A percentile compares a stretch with the other conserved stretches of the same genome.
Evolutionary conservation across 345 rosid genomes (phyloP).

Genomic region (Populus euphratica): DNA sequence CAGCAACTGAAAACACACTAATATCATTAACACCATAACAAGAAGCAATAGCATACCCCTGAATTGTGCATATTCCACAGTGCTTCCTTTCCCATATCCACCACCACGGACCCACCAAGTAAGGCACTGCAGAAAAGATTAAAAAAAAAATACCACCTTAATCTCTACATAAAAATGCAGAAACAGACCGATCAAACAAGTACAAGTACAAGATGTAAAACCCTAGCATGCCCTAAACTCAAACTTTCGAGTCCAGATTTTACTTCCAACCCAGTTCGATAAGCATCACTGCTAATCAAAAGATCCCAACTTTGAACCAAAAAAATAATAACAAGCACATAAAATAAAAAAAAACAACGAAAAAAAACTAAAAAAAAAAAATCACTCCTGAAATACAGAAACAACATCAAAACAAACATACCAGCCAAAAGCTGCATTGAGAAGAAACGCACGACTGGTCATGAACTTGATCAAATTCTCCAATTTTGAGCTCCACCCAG

Average conservation of each 20-base stretch:
- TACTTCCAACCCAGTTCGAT: too few relatives aligned
- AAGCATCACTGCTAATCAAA: too few relatives aligned
- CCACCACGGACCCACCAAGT: slow-evolving; percentile 37
- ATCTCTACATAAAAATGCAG: not conserved
- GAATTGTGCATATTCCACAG: slow-evolving; percentile 57
- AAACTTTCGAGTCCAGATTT: too few relatives aligned
- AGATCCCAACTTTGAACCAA: not conserved
- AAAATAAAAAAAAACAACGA: not conserved
- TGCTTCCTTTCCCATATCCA: slow-evolving; percentile 46
- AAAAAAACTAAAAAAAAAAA: not conserved
- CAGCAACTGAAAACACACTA: not conserved
- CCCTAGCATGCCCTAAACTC: too few relatives aligned
- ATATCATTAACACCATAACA: not conserved
- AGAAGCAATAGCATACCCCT: slow-evolving; percentile 45
- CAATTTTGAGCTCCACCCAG: slow-evolving; percentile 24
- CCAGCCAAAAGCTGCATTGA: slow-evolving; percentile 67
- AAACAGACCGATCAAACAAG: not conserved
- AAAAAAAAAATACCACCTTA: not conserved
- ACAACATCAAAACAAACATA: slow-evolving; percentile 9
- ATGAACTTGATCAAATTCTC: slow-evolving; percentile 47
- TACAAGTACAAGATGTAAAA: not conserved
- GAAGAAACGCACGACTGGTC: slow-evolving; percentile 66
- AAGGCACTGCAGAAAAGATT: slow-evolving; percentile 36
- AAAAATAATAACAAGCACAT: not conserved
- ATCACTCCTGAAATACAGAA: not conserved